Conservation (phyloP, 192 early-diverging fungal genomes). For the Coemansia sp. region DNA sequence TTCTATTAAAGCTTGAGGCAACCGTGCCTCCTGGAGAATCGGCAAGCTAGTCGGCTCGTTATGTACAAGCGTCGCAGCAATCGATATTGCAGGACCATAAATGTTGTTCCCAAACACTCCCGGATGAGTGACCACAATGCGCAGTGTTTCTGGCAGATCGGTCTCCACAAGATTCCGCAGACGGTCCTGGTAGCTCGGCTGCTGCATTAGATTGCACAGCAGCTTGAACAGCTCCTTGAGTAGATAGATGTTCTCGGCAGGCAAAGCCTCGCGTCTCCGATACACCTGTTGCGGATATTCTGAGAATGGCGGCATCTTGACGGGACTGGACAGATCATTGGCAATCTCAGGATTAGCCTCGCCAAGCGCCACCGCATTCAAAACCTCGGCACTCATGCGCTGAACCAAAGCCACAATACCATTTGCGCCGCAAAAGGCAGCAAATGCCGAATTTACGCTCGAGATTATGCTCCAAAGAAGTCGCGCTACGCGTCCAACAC, state of each 20-base stretch:
- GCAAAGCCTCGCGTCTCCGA: slow-evolving; percentile 55
- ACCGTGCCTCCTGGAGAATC: slow-evolving; percentile 89
- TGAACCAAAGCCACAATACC: slow-evolving; percentile 77
- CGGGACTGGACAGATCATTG: slow-evolving; percentile 44
- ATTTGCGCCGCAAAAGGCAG: slow-evolving; percentile 77
- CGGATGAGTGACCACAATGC: slow-evolving; percentile 70
- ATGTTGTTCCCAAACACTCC: slow-evolving; percentile 79
- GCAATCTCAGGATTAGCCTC: slow-evolving; percentile 27
- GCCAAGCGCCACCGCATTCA: slow-evolving; percentile 29
- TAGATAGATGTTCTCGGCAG: slow-evolving; percentile 73
- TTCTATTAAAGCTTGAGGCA: slow-evolving; percentile 82
- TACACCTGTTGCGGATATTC: slow-evolving; percentile 42
- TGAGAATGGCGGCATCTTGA: slow-evolving; percentile 20
- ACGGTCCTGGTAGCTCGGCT: slow-evolving; percentile 84
- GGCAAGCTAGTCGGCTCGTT: slow-evolving; percentile 95
- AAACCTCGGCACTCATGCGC: slow-evolving; percentile 66
- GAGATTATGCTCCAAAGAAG: slow-evolving; percentile 83
- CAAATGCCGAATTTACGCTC: slow-evolving; percentile 68
- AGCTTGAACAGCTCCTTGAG: slow-evolving; percentile 90
- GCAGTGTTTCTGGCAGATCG: slow-evolving; percentile 72
- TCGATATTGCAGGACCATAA: slow-evolving; percentile 86
- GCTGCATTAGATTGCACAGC: slow-evolving; percentile 91
- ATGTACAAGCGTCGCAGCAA: slow-evolving; percentile 94
- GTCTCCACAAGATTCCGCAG: slow-evolving; percentile 95
- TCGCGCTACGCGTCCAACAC: slow-evolving; percentile 69